Evolutionary conservation across 331 rosid genomes (phyloP), one percentile per base, ranked within the genome.

Genomic region (Phaseolus coccineus): DNA sequence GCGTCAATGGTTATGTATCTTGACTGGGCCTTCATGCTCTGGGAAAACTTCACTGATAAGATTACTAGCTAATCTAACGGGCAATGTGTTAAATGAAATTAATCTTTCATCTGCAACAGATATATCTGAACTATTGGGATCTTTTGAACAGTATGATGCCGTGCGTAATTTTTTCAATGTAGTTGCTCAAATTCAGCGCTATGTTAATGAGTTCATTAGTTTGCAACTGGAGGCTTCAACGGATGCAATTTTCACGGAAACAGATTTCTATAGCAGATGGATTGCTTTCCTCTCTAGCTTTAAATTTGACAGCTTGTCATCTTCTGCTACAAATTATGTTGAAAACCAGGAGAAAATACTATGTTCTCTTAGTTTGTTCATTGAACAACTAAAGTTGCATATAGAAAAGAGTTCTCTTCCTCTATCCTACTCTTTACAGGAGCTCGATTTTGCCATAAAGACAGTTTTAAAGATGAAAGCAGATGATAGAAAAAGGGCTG

Each of bases 31-130:
- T 11, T 78, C 99, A 19, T 91, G 91, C 65, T 92, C 91, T 6
- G 99, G 99, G 19, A 95, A 95, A 90, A 88, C 94, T 28, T 91
- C 97, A 69, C 81, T 91, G 88, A 80, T 90, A 79, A 87, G 97
- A 84, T 83, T 87, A 79, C 93, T 95, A 40, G 94, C 97, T 31
- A 88, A 88, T 85, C 97, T 95, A 74, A 90, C 97, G 4, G 97
- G 99, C 44, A 91, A 91, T 71, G 89, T 89, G 37, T 87, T 93
- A 25, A 90, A 93, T 82, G 97, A 95, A 84, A 59, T 93, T 47
- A 94, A 90, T 87, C 97, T 95, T 74, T 95, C 99, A 37, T 84
- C 97, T 61, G 95, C 96, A 13, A 93, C 99, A 52, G 98, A 95
- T 82, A 95, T 93, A 67, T 95, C 96, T 71, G 98, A 95, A 80